Conservation (phyloP, 345 rosid genomes). For the Eutrema yunnanense region DNA sequence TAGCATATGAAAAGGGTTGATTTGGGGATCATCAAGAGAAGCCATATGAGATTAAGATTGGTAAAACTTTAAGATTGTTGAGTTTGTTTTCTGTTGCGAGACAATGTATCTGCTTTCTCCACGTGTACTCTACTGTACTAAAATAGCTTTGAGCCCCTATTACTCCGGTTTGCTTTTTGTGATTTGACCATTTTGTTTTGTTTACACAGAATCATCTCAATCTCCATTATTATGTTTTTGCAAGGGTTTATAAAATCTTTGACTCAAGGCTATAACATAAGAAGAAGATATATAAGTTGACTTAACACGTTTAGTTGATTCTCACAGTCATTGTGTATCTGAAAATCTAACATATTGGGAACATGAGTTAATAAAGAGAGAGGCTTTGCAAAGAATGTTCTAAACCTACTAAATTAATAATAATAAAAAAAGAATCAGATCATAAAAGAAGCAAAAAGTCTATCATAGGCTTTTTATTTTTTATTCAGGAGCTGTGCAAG, state of each 20-base stretch:
- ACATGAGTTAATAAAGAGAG: not conserved
- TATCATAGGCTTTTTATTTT: constrained; percentile 5
- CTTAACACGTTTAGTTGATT: not conserved
- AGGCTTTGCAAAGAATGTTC: constrained; percentile 21
- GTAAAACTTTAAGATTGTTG: constrained; percentile 11
- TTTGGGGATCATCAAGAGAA: constrained; percentile 1
- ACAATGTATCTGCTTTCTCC: constrained; percentile 28
- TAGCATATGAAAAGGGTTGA: not conserved
- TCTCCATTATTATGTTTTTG: not conserved
- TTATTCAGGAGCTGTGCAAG: constrained; percentile 88
- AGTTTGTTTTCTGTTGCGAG: constrained; percentile 26
- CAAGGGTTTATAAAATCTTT: not conserved
- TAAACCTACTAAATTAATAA: constrained; percentile 20
- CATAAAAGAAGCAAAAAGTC: not conserved
- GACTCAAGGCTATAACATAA: not conserved
- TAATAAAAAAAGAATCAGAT: not conserved
- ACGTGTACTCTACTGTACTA: constrained; percentile 17
- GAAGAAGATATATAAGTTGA: not conserved
- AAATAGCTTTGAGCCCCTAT: constrained; percentile 22
- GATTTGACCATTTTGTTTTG: constrained; percentile 21
- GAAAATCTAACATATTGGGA: not conserved
- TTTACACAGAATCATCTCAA: not conserved
- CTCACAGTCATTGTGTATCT: not conserved
- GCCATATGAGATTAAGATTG: constrained; percentile 14
- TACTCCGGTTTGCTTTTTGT: constrained; percentile 8